These are phyloP conservation scores for Aspergillus saccharolyticus DNA, from an alignment of 495 filamentous ascomycete species.

Conservation along the genomic window DNA sequence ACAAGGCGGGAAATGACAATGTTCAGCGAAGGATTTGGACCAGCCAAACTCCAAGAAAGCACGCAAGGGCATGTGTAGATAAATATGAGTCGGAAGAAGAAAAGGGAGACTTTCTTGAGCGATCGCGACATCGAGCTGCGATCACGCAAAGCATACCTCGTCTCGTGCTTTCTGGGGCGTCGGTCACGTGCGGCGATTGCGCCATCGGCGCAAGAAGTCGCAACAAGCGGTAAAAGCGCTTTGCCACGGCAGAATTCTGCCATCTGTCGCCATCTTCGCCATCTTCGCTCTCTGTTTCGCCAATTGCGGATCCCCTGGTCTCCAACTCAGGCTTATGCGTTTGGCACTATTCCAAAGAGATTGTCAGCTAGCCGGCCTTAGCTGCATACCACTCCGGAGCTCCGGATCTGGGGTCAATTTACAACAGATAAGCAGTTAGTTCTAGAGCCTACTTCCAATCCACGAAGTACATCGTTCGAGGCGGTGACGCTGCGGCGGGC, in stretches of 20 bases:
- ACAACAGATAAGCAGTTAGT: neutral
- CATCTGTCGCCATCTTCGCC: constrained; percentile 18
- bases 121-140: constrained; percentile 2
- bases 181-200: constrained; percentile 21
- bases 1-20: too few species aligned
- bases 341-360: neutral
- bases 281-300: neutral
- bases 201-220: constrained; percentile 13
- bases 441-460: too few species aligned
- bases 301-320: constrained; percentile 14
- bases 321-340: neutral
- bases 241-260: constrained; percentile 6
- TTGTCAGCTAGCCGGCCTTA: neutral
- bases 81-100: neutral
- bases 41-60: constrained; percentile 6
- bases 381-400: neutral
- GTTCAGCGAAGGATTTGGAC: neutral
- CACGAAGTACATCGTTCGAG: too few species aligned
- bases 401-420: neutral
- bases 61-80: neutral
- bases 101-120: neutral
- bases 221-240: constrained; percentile 2
- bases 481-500: neutral
- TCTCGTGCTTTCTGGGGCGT: constrained; percentile 7
- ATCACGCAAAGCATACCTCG: constrained; percentile 18